Percentiles rank a stretch among this genome's conserved stretches.
Conservation (phyloP, 768 basidiomycete genomes). For the Serendipita indica region DNA sequence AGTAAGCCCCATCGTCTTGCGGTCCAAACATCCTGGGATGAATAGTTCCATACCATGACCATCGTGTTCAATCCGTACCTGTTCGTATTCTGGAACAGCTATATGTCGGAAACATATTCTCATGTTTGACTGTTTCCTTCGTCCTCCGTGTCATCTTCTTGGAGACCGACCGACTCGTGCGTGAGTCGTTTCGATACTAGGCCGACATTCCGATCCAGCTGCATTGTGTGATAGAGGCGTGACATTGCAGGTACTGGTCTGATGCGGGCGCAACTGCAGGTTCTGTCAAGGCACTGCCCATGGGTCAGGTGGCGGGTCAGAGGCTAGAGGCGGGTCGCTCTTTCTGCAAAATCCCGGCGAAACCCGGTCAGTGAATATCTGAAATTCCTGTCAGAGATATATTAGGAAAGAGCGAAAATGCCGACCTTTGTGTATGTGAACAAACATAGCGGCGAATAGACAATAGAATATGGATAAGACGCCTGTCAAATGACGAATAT, state of each 20-base stretch:
- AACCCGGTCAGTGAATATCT: not conserved
- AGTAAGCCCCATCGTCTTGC: too few species aligned
- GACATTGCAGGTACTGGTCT: not conserved
- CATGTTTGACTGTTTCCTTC: not conserved
- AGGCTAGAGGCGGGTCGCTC: not conserved
- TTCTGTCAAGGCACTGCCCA: not conserved
- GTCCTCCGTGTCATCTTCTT: not conserved
- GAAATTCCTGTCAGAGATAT: too few species aligned
- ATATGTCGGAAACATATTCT: too few species aligned
- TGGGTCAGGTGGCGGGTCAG: not conserved
- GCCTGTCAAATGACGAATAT: not conserved
- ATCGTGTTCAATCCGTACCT: too few species aligned
- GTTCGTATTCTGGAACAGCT: too few species aligned
- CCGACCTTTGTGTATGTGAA: not conserved
- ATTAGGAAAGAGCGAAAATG: too few species aligned
- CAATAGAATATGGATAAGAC: not conserved
- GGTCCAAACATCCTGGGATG: too few species aligned
- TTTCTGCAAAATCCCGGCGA: not conserved
- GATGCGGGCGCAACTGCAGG: not conserved
- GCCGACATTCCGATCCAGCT: not conserved
- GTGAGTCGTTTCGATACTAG: not conserved
- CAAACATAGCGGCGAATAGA: not conserved
- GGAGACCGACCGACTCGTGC: not conserved
- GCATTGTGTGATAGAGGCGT: not conserved
- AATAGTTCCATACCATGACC: too few species aligned